These are phyloP conservation scores for Heliosperma pusillum DNA, from an alignment of 148 eudicot species.

Conservation along the genomic window DNA sequence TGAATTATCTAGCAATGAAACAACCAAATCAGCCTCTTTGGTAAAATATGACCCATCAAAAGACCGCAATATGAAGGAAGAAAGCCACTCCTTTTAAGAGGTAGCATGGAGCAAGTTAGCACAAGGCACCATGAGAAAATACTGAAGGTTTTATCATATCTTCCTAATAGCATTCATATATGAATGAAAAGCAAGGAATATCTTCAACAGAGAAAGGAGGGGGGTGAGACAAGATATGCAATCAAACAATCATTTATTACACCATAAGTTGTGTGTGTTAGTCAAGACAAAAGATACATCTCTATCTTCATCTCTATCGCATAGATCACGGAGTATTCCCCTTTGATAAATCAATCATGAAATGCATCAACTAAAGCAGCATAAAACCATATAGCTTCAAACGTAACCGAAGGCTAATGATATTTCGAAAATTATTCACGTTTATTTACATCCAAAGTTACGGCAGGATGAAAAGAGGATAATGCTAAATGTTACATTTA, in stretches of 20 bases:
- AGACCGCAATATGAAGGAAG: neutral
- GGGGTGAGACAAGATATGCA: too few species aligned
- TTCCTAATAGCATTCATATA: neutral
- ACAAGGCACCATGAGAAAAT: neutral
- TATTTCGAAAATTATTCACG: constrained; percentile 2
- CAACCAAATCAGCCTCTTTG: constrained; percentile 12
- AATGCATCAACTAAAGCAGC: constrained; percentile 7
- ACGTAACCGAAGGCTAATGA: neutral
- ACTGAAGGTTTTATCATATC: neutral
- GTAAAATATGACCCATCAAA: neutral
- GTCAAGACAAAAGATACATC: neutral
- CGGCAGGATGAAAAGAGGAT: neutral
- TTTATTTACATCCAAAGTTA: neutral
- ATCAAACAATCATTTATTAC: neutral
- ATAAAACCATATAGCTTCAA: neutral
- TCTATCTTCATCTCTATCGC: neutral
- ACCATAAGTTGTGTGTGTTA: neutral
- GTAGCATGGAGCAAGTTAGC: neutral
- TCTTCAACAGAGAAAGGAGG: constrained; percentile 9
- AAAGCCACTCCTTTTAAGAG: neutral
- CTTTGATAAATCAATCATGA: neutral
- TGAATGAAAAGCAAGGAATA: neutral
- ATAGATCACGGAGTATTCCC: neutral
- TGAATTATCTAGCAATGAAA: constrained; percentile 20
- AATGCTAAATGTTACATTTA: neutral